Percentiles rank a stretch among this genome's conserved stretches.
Evolutionary conservation across 2,329 filamentous ascomycete genomes (phyloP).

Genomic region (Claviceps quebecensis): DNA sequence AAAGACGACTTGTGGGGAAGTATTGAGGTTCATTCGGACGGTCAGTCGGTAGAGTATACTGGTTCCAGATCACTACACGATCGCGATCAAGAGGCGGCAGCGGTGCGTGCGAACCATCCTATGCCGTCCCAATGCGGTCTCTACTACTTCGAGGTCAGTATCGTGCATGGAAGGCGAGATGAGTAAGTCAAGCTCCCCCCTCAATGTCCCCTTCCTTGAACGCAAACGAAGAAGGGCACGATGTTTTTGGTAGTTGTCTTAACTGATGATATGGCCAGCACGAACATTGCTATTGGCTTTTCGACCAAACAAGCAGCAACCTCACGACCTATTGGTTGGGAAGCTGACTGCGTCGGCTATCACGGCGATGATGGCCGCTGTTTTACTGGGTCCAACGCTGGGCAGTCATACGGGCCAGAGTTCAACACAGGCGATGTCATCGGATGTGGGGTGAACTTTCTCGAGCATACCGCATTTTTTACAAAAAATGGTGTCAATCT

Average conservation of each 20-base stretch:
- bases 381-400: conserved; percentile 41
- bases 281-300: conserved; percentile 50
- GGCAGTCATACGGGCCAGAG: conserved; percentile 41
- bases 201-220: background rate
- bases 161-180: conserved; percentile 36
- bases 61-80: conserved; percentile 33
- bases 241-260: too few relatives aligned
- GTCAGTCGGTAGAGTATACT: conserved; percentile 53
- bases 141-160: conserved; percentile 74
- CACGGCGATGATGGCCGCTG: conserved; percentile 54
- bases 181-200: conserved; percentile 34
- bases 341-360: conserved; percentile 54
- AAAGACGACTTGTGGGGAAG: conserved; percentile 58
- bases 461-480: conserved; percentile 50
- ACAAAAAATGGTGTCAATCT: conserved; percentile 49
- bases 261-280: conserved; percentile 23
- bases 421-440: conserved; percentile 45
- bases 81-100: conserved; percentile 60
- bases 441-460: conserved; percentile 54
- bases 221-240: too few relatives aligned
- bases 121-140: conserved; percentile 87
- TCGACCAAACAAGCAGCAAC: conserved; percentile 38
- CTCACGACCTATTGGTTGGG: conserved; percentile 49
- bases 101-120: conserved; percentile 67
- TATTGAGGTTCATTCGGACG: conserved; percentile 62